Conservation (phyloP, 2,329 filamentous ascomycete genomes). For the Ilyonectria mors-panacis region DNA sequence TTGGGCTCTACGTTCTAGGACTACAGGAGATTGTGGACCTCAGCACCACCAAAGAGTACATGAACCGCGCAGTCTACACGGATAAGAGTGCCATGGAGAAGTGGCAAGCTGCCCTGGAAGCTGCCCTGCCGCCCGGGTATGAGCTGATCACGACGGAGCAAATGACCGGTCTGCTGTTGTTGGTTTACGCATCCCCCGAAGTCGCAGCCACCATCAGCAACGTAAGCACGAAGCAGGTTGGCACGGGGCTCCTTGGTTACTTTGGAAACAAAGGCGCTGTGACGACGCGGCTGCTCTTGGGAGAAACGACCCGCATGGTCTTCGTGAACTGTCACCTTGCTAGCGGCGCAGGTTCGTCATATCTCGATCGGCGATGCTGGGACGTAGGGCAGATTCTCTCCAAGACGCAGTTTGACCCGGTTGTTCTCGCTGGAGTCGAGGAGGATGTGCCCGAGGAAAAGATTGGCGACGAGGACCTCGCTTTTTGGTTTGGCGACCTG, state of each 20-base stretch:
- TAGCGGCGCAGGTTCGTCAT: constrained; percentile 83
- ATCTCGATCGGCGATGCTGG: constrained; percentile 90
- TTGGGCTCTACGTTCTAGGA: constrained; percentile 91
- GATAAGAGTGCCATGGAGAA: constrained; percentile 80
- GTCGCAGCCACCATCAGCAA: constrained; percentile 83
- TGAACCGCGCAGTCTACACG: constrained; percentile 76
- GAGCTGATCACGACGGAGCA: constrained; percentile 84
- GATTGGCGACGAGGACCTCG: constrained; percentile 92
- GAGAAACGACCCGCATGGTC: constrained; percentile 89
- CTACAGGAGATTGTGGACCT: constrained; percentile 95
- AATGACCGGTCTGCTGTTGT: constrained; percentile 85
- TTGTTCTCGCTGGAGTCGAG: constrained; percentile 75
- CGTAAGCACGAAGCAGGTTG: constrained; percentile 86
- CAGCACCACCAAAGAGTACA: constrained; percentile 82
- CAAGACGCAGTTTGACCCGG: constrained; percentile 84
- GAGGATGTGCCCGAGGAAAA: constrained; percentile 73
- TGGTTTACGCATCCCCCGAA: constrained; percentile 87
- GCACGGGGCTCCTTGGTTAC: constrained; percentile 92
- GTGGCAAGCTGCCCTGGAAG: constrained; percentile 85
- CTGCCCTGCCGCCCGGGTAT: constrained; percentile 84
- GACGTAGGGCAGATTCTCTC: constrained; percentile 84
- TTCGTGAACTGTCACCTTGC: constrained; percentile 95
- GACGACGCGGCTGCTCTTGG: constrained; percentile 84
- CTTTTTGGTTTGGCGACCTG: constrained; percentile 96
- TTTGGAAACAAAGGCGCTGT: constrained; percentile 97